Base-by-base conservation (phyloP, 768 basidiomycete genomes). In the Basidioascus undulatus region DNA sequence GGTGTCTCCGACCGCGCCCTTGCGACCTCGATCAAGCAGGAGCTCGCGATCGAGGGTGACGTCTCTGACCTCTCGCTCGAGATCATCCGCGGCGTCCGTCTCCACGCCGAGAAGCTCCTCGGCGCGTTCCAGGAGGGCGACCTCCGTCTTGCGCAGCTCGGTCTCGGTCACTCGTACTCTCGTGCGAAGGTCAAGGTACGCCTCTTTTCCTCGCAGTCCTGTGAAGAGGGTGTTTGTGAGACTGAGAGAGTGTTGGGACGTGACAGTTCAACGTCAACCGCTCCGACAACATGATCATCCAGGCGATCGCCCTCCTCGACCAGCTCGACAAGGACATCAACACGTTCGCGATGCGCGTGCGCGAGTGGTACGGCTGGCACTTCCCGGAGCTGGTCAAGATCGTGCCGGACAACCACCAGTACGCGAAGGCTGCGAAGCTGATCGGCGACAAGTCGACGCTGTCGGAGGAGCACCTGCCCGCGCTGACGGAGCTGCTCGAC, bases 241-340 rank as follows among this genome's bases (percentile, higher is more conserved):
- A n/a, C n/a, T n/a, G 51, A 50, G 49, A 53, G 12, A 19, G 28
- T 37, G 13, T 32, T 21, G 16, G 25, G 31, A 9, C 11, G 12
- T 32, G 33, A 37, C 34, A 56, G 57, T 58, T 56, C 54, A 56
- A 58, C 50, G 57, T 58, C 50, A 58, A 58, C 51, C 55, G 55
- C 44, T 71, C 81, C 42, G 86, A 92, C 62, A 92, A 96, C 67
- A 96, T 96, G 89, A 94, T 96, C 62, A 96, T 96, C 51, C 89
- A 94, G 61, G 89, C 89, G 44, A 94, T 98, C 53, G 89, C 87
- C 6, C 67, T 98, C 21, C 69, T 98, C 40, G 92, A 98, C 53
- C 92, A 98, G 56, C 67, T 98, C 19, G 92, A 98, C 74, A 98
- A 98, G 63, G 92, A 96, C 62, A 80, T 96, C 57, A 96, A 96